A percentile compares a stretch with the other conserved stretches of the same genome.
Evolutionary conservation across 371 early-diverging fungal genomes (phyloP).

Genomic region (Lichtheimia corymbifera): DNA sequence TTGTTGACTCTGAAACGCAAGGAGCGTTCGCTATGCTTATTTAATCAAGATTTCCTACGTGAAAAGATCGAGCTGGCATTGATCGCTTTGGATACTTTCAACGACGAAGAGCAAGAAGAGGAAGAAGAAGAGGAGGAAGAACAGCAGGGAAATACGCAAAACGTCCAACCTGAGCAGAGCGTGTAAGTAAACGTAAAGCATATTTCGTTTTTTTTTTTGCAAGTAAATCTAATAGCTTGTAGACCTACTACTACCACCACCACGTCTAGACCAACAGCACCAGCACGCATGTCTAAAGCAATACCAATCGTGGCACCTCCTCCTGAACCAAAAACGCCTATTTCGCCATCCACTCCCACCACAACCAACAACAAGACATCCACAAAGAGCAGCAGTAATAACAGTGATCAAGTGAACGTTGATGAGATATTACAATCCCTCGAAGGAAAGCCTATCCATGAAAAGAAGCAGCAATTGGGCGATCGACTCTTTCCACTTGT

Average conservation of each 20-base stretch:
- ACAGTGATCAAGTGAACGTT: too few relatives aligned
- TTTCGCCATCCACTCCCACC: constrained; percentile 3
- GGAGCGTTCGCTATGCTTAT: constrained; percentile 50
- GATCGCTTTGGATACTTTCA: constrained; percentile 42
- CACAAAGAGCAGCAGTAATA: too few relatives aligned
- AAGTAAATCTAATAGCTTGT: too few relatives aligned
- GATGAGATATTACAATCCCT: constrained; percentile 7
- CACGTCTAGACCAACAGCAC: neutral
- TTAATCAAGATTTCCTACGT: constrained; percentile 47
- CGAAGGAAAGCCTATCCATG: constrained; percentile 30
- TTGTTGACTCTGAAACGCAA: constrained; percentile 47
- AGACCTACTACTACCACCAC: too few relatives aligned
- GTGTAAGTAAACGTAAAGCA: neutral
- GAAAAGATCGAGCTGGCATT: constrained; percentile 45
- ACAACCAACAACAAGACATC: constrained; percentile 5
- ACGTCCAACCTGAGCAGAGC: constrained; percentile 1
- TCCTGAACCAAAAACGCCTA: neutral
- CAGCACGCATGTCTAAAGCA: constrained; percentile 14
- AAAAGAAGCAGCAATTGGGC: constrained; percentile 47
- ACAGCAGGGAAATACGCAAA: too few relatives aligned
- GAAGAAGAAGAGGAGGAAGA: constrained; percentile 8
- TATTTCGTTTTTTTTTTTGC: too few relatives aligned
- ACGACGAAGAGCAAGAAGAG: constrained; percentile 28
- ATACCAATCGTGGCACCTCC: constrained; percentile 43
- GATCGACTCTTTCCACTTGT: constrained; percentile 49